phyloP scores from a whole-genome alignment of 1,284 basidiomycete species.

The Phaffia rhodozyma region DNA sequence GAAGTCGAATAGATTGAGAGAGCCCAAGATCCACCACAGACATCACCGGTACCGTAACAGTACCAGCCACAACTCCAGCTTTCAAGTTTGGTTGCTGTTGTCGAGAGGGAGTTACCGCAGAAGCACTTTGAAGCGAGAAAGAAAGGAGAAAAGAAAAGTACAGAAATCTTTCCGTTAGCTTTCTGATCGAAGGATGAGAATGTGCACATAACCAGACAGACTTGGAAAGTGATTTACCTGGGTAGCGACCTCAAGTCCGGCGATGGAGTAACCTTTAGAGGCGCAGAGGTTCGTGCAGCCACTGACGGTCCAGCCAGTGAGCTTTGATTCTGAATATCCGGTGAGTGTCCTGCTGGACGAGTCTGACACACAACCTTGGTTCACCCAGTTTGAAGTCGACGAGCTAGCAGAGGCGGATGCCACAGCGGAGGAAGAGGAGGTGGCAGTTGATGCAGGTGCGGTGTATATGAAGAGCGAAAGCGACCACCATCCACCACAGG shows the following conservation, averaged over 20 bases:
- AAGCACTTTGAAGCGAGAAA: too few species aligned
- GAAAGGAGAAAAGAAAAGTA: too few species aligned
- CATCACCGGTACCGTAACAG: too few species aligned
- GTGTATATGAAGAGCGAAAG: constrained; percentile 3
- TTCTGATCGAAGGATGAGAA: too few species aligned
- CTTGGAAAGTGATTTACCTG: too few species aligned
- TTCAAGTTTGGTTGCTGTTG: too few species aligned
- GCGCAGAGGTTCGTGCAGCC: constrained; percentile 5
- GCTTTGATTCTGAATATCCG: constrained; percentile 1
- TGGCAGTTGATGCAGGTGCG: neutral
- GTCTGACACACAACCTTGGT: constrained; percentile 14
- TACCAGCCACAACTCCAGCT: too few species aligned
- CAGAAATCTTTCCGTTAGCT: too few species aligned
- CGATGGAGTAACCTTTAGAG: constrained; percentile 12
- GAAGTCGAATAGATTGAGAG: neutral
- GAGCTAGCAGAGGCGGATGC: constrained; percentile 1
- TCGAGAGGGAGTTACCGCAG: too few species aligned
- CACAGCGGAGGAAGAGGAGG: constrained; percentile 1
- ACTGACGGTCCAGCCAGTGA: constrained; percentile 4
- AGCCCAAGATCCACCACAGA: too few species aligned
- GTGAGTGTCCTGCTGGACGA: neutral
- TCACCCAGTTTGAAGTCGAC: constrained; percentile 8
- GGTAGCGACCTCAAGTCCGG: constrained; percentile 12
- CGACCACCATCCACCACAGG: constrained; percentile 12
- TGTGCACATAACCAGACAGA: too few species aligned